Evolutionary conservation across 2,329 filamentous ascomycete genomes (phyloP), one percentile per base, ranked within the genome.

Genomic region (Taxawa tesnikishii): DNA sequence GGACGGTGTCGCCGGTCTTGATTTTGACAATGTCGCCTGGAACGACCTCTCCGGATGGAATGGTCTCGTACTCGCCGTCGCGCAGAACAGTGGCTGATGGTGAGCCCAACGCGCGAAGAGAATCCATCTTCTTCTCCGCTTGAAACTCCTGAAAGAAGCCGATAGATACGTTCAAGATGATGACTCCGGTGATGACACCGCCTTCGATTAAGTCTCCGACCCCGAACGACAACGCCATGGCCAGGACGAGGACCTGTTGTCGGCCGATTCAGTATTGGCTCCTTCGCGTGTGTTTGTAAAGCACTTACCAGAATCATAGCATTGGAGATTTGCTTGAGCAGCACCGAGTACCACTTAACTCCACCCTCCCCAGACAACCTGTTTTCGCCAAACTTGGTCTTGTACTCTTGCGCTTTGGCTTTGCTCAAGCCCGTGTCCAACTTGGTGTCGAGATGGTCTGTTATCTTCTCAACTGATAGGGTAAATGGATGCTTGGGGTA

Each of bases 291-390:
- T 5, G 7, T 29, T 14, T 25, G 23, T 16, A 14, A 11, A 15
- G 16, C 15, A 35, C 42, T 41, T 47, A 76, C 76, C 53, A 81
- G 51, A 42, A 80, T 79, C 80, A 84, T 83, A 36, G 80, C 79
- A 62, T 85, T 85, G 49, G 75, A 71, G 14, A 83, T 55, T 52
- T 85, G 80, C 45, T 78, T 76, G 36, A 79, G 59, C 28, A 85
- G 59, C 26, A 85, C 82, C 45, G 77, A 85, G 46, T 67, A 75
- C 63, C 79, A 75, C 67, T 49, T 70, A 29, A 85, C 75, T 16
- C 70, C 71, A 16, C 69, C 73, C 13, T 68, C 75, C 13, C 82
- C 71, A 27, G 83, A 73, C 13, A 85, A 64, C 48, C 83, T 76
- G 58, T 85, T 85, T 12, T 56, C 62, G 30, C 78, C 77, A 49